A percentile compares a stretch with the other conserved stretches of the same genome.
phyloP scores from a whole-genome alignment of 345 rosid genomes.

The Ceriops tagal region DNA sequence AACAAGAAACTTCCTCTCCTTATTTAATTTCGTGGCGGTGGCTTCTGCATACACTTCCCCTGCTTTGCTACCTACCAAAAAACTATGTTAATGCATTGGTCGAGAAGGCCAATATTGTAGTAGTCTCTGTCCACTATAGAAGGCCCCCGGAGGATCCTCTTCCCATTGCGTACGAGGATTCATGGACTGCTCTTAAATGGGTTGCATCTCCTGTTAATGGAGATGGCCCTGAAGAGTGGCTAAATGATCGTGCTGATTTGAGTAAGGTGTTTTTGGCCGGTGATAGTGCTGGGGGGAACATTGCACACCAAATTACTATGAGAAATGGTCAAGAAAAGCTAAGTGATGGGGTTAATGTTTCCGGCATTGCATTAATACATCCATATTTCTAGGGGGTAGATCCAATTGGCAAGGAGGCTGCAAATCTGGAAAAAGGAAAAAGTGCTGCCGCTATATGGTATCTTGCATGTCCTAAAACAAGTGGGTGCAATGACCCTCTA shows the following conservation, averaged over 20 bases:
- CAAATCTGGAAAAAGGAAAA: neutral
- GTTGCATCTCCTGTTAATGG: constrained; percentile 12
- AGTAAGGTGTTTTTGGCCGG: constrained; percentile 2
- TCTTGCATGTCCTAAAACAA: constrained; percentile 6
- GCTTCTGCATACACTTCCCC: constrained; percentile 12
- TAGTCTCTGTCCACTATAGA: constrained; percentile 18
- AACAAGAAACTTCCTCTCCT: constrained; percentile 22
- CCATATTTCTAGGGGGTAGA: constrained; percentile 18
- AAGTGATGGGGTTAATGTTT: neutral
- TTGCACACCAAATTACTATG: constrained; percentile 3
- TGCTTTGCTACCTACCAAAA: constrained; percentile 15
- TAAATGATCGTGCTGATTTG: constrained; percentile 8
- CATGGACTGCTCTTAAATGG: constrained; percentile 19
- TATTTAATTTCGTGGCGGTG: constrained; percentile 22
- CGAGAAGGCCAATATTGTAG: constrained; percentile 3
- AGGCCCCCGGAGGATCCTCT: constrained; percentile 18
- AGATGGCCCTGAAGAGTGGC: constrained; percentile 14
- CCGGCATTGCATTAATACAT: constrained; percentile 5
- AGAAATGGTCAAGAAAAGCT: neutral
- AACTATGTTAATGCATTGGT: constrained; percentile 6
- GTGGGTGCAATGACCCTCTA: constrained; percentile 17
- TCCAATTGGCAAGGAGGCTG: constrained; percentile 11
- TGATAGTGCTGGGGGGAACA: constrained; percentile 11
- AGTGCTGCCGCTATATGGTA: neutral
- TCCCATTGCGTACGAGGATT: constrained; percentile 16